phyloP scores from a whole-genome alignment of 805 yeast species.

The Vanderwaltozyma polyspora region DNA sequence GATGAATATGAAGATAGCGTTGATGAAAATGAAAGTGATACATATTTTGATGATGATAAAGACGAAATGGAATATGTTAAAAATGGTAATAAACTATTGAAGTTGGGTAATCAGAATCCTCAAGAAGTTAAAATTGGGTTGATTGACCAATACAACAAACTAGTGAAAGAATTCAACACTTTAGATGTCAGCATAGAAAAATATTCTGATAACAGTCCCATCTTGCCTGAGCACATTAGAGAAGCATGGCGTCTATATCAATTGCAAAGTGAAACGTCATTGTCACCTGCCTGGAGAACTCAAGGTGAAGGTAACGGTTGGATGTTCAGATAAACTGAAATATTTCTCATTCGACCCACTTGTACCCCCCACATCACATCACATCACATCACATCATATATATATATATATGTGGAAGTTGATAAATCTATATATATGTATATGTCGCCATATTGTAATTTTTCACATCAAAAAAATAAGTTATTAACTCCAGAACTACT shows the following conservation, averaged over 20 bases:
- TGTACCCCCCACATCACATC: not conserved
- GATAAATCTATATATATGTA: too few species aligned
- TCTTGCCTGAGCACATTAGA: constrained; percentile 72
- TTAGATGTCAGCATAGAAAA: constrained; percentile 25
- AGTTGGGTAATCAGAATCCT: constrained; percentile 14
- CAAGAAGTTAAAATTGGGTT: constrained; percentile 17
- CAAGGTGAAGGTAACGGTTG: constrained; percentile 65
- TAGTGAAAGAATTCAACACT: constrained; percentile 21
- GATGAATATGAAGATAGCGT: constrained; percentile 15
- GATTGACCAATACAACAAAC: constrained; percentile 24
- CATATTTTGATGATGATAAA: constrained; percentile 24
- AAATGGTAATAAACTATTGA: constrained; percentile 17
- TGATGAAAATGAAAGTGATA: constrained; percentile 22
- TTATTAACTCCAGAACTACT: too few species aligned
- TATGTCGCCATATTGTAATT: too few species aligned
- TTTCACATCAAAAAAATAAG: too few species aligned
- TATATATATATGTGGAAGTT: too few species aligned
- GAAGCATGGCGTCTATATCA: constrained; percentile 81
- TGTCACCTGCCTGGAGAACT: constrained; percentile 54
- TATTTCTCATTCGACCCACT: too few species aligned
- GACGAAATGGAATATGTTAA: constrained; percentile 12
- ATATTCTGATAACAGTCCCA: constrained; percentile 39
- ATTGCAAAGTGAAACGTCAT: constrained; percentile 52
- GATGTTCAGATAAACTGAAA: constrained; percentile 32
- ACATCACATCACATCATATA: not conserved